These are phyloP conservation scores for Apostasia ramifera DNA, from an alignment of 106 monocot genomes.

Conservation along the genomic window DNA sequence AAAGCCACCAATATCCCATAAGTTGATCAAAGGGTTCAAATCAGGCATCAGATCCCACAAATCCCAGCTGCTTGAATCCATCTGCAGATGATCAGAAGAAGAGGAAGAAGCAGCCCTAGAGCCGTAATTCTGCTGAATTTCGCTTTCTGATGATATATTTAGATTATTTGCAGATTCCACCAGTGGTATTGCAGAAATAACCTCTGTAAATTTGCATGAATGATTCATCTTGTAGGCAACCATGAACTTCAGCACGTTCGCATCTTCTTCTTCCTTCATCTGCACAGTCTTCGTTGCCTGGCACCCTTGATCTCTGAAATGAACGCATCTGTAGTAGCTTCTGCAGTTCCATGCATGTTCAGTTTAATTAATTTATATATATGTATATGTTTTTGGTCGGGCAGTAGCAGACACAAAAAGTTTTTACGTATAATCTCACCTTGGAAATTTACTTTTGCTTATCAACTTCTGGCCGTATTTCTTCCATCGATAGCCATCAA, in stretches of 20 bases:
- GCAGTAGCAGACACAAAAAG: background rate
- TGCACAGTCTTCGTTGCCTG: conserved; percentile 26
- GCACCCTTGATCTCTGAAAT: conserved; percentile 20
- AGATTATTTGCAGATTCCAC: too few species aligned
- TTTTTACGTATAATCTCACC: conserved; percentile 1
- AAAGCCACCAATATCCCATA: too few species aligned
- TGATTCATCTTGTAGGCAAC: conserved; percentile 22
- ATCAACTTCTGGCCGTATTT: conserved; percentile 28
- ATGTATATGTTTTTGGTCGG: background rate
- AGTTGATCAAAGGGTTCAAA: too few species aligned
- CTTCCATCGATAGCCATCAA: conserved; percentile 29
- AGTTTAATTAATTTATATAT: background rate
- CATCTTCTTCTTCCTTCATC: background rate
- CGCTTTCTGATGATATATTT: too few species aligned
- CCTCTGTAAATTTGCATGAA: conserved; percentile 15
- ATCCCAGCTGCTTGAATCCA: too few species aligned
- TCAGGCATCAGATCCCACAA: too few species aligned
- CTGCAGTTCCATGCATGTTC: too few species aligned
- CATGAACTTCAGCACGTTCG: conserved; percentile 4
- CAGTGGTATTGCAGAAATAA: too few species aligned
- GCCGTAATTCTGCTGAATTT: too few species aligned
- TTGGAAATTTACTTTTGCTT: conserved; percentile 17
- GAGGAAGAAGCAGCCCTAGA: too few species aligned
- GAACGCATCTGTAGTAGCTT: conserved; percentile 32
- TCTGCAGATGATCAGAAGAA: too few species aligned